Percentiles rank a stretch among this genome's conserved stretches.
Evolutionary conservation across 805 yeast species (phyloP).

Genomic region (Komagataella pastoris): DNA sequence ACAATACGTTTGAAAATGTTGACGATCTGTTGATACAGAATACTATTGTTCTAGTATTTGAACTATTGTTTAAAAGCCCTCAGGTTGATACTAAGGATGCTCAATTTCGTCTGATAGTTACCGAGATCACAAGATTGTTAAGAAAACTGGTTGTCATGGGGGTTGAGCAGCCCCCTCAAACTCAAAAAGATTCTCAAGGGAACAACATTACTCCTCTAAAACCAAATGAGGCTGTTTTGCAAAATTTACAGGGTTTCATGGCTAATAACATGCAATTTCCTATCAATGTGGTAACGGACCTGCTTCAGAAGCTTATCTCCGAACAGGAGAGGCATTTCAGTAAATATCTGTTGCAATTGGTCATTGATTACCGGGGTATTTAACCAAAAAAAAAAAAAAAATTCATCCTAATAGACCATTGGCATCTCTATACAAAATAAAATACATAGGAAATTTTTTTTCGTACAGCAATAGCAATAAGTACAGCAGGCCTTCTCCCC

Average conservation of each 20-base stretch:
- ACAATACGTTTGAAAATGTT: slow-evolving; percentile 46
- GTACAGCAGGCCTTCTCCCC: neutral
- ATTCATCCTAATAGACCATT: neutral
- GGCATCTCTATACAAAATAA: neutral
- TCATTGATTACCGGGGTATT: neutral
- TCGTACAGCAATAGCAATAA: neutral
- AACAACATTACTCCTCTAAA: slow-evolving; percentile 11
- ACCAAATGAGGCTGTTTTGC: slow-evolving; percentile 16
- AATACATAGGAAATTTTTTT: neutral
- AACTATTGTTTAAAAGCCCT: slow-evolving; percentile 63
- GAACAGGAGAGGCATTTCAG: slow-evolving; percentile 52
- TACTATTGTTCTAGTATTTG: slow-evolving; percentile 55
- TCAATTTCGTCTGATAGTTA: slow-evolving; percentile 55
- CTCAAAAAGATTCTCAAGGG: slow-evolving; percentile 24
- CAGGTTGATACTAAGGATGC: slow-evolving; percentile 66
- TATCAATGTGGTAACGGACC: slow-evolving; percentile 41
- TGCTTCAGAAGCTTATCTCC: slow-evolving; percentile 43
- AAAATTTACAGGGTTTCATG: slow-evolving; percentile 20
- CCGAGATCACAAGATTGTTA: slow-evolving; percentile 59
- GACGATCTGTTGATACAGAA: slow-evolving; percentile 59
- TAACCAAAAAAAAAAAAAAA: neutral
- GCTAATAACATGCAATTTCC: slow-evolving; percentile 52
- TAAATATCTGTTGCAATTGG: slow-evolving; percentile 26
- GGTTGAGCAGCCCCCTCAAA: slow-evolving; percentile 5
- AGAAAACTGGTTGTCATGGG: slow-evolving; percentile 38